Conservation (phyloP, 345 rosid genomes). For the Eucalyptus rudis region DNA sequence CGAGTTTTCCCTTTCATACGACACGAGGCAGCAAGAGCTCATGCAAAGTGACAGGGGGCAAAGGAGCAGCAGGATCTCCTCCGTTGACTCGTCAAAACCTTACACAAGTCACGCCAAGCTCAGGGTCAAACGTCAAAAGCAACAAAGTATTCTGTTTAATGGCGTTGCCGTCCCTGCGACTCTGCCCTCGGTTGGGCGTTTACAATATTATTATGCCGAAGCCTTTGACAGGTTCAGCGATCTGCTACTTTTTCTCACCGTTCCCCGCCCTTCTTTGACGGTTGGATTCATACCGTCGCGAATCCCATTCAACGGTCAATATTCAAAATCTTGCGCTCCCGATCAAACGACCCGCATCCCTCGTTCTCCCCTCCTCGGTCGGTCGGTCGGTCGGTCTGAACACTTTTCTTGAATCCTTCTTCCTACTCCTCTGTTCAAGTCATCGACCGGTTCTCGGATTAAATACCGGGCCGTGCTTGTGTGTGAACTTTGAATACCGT, state of each 20-base stretch:
- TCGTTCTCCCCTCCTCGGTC: not conserved
- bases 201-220: too few relatives aligned
- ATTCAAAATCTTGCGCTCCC: conserved; percentile 9
- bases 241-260: not conserved
- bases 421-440: not conserved
- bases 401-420: not conserved
- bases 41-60: not conserved
- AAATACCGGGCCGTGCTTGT: not conserved
- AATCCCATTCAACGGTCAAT: conserved; percentile 18
- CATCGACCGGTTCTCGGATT: not conserved
- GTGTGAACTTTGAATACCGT: conserved; percentile 6
- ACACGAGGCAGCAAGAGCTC: not conserved
- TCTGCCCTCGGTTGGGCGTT: not conserved
- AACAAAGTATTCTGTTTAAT: not conserved
- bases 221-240: not conserved
- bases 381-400: conserved; percentile 4
- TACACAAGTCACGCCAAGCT: not conserved
- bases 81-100: not conserved
- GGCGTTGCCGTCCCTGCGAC: not conserved
- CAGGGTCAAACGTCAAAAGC: not conserved
- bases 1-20: not conserved
- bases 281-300: not conserved
- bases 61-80: not conserved
- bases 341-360: not conserved
- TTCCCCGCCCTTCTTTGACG: not conserved